A percentile compares a stretch with the other conserved stretches of the same genome.
These are phyloP conservation scores for Dactylellina sp. DNA, from an alignment of 2,329 filamentous ascomycete genomes.

Conservation along the genomic window DNA sequence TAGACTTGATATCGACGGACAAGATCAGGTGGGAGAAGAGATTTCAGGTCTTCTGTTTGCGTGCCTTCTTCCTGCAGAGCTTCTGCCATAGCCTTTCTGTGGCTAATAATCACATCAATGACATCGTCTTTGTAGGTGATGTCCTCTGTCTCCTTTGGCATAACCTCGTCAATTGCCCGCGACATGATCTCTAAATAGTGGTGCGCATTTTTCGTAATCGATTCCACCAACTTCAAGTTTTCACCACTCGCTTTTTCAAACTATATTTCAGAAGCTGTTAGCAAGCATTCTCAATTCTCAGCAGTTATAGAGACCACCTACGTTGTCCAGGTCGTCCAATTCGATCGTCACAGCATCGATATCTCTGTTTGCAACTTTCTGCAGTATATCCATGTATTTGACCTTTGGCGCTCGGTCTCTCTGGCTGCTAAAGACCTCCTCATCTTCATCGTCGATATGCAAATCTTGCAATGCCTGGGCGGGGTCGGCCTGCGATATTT, in stretches of 20 bases:
- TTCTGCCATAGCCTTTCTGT: slow-evolving; percentile 86
- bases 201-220: slow-evolving; percentile 89
- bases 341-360: slow-evolving; percentile 84
- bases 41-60: slow-evolving; percentile 76
- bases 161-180: slow-evolving; percentile 83
- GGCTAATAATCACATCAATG: slow-evolving; percentile 93
- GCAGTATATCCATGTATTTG: slow-evolving; percentile 90
- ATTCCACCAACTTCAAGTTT: slow-evolving; percentile 79
- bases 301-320: slow-evolving; percentile 65
- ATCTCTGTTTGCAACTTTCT: slow-evolving; percentile 84
- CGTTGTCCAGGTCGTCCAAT: slow-evolving; percentile 83
- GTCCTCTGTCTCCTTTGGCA: slow-evolving; percentile 82
- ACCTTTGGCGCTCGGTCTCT: slow-evolving; percentile 69
- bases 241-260: slow-evolving; percentile 77
- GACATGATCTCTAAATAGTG: slow-evolving; percentile 95
- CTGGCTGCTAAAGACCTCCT: slow-evolving; percentile 83
- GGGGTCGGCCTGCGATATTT: slow-evolving; percentile 78
- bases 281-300: background rate
- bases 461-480: slow-evolving; percentile 85
- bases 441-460: slow-evolving; percentile 85
- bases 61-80: slow-evolving; percentile 70
- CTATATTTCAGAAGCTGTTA: slow-evolving; percentile 64
- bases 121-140: slow-evolving; percentile 97
- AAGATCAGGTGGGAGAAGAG: slow-evolving; percentile 89
- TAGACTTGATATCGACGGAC: slow-evolving; percentile 94